Evolutionary conservation across 257 asterid species (phyloP).

Genomic region (Ocimum tenuiflorum): DNA sequence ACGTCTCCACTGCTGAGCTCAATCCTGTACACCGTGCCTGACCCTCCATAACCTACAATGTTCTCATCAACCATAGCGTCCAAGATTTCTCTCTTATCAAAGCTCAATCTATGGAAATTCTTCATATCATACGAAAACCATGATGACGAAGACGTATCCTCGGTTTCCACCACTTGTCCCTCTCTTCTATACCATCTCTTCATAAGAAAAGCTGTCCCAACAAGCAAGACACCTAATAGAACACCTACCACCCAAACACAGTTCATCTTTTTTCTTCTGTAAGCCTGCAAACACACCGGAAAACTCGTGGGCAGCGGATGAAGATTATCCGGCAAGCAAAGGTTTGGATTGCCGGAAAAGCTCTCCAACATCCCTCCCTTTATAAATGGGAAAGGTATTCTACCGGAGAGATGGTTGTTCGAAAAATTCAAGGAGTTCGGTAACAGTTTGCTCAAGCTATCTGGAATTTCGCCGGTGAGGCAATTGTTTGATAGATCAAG

Average conservation of each 20-base stretch:
- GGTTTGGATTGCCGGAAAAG: slow-evolving; percentile 60
- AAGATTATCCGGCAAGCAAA: slow-evolving; percentile 39
- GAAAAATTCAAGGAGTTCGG: slow-evolving; percentile 82
- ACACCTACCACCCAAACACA: slow-evolving; percentile 50
- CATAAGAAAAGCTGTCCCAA: slow-evolving; percentile 45
- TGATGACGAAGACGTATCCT: slow-evolving; percentile 48
- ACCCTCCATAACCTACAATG: slow-evolving; percentile 95
- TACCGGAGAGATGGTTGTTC: slow-evolving; percentile 63
- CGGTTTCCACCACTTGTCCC: slow-evolving; percentile 29
- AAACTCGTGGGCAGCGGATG: slow-evolving; percentile 29
- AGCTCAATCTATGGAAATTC: slow-evolving; percentile 71
- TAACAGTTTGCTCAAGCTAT: slow-evolving; percentile 36
- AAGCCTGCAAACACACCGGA: slow-evolving; percentile 31
- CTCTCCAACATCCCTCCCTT: slow-evolving; percentile 66
- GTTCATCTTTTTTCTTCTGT: slow-evolving; percentile 32
- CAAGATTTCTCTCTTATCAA: slow-evolving; percentile 66
- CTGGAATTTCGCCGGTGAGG: slow-evolving; percentile 58
- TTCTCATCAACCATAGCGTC: slow-evolving; percentile 78
- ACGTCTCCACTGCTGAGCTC: slow-evolving; percentile 59
- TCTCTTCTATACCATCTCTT: slow-evolving; percentile 46
- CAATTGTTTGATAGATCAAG: slow-evolving; percentile 71
- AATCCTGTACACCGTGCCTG: slow-evolving; percentile 77
- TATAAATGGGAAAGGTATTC: slow-evolving; percentile 55
- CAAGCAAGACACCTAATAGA: slow-evolving; percentile 39
- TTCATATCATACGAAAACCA: slow-evolving; percentile 65